Evolutionary conservation across 2,329 filamentous ascomycete species (phyloP).

Genomic region (Pseudogymnoascus sp.): DNA sequence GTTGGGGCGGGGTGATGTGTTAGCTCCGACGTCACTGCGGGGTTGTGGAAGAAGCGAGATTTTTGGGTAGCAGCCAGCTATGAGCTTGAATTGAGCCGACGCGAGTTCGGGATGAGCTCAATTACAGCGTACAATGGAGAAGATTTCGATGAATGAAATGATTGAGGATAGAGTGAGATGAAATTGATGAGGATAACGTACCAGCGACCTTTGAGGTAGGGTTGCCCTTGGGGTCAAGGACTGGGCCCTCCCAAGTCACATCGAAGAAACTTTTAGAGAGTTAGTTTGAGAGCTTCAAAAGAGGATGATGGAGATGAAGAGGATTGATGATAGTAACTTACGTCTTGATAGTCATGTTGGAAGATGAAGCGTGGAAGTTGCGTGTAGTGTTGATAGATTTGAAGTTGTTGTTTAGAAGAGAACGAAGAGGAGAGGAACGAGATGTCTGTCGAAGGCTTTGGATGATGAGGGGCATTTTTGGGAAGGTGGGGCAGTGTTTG

Average conservation of each 20-base stretch:
- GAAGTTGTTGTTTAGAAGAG: slow-evolving; percentile 29
- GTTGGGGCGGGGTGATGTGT: slow-evolving; percentile 14
- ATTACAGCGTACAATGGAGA: background rate
- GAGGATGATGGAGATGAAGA: slow-evolving; percentile 10
- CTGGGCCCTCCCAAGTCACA: slow-evolving; percentile 62
- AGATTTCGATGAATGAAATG: background rate
- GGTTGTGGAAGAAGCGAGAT: slow-evolving; percentile 13
- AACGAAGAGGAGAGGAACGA: slow-evolving; percentile 27
- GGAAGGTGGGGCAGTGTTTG: slow-evolving; percentile 35
- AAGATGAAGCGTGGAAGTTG: slow-evolving; percentile 54
- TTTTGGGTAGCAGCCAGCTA: slow-evolving; percentile 15
- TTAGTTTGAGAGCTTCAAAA: slow-evolving; percentile 14
- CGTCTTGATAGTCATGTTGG: slow-evolving; percentile 68
- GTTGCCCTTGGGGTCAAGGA: slow-evolving; percentile 51
- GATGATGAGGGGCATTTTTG: slow-evolving; percentile 27
- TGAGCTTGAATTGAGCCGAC: slow-evolving; percentile 9
- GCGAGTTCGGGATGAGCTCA: background rate
- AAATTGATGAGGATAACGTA: slow-evolving; percentile 35
- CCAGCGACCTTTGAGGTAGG: slow-evolving; percentile 49
- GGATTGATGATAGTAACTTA: slow-evolving; percentile 37
- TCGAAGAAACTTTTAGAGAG: slow-evolving; percentile 55
- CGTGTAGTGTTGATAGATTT: slow-evolving; percentile 31
- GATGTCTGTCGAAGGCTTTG: slow-evolving; percentile 23
- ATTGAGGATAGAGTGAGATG: slow-evolving; percentile 13
- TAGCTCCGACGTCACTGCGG: slow-evolving; percentile 18